Conservation (phyloP, 306 rosid species). For the Ormosia semicastrata region DNA sequence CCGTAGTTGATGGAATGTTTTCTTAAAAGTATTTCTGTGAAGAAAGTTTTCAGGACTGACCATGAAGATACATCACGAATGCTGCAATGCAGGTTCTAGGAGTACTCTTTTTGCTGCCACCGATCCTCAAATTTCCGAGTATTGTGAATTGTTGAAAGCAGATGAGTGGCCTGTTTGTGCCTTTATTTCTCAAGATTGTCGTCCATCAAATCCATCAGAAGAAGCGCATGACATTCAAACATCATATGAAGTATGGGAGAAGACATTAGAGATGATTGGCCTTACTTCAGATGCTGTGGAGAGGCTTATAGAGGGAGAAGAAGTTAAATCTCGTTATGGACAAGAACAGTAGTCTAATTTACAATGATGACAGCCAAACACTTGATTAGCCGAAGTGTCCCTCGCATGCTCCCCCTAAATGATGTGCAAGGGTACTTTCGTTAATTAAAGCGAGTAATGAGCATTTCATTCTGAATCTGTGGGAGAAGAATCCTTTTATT, state of each 20-base stretch:
- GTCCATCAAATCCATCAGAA: slow-evolving; percentile 87
- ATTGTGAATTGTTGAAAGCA: slow-evolving; percentile 81
- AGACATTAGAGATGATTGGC: slow-evolving; percentile 83
- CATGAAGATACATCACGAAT: neutral
- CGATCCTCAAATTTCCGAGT: slow-evolving; percentile 88
- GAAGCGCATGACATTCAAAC: slow-evolving; percentile 76
- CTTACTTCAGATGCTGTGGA: slow-evolving; percentile 79
- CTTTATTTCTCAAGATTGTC: slow-evolving; percentile 84
- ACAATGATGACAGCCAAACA: neutral
- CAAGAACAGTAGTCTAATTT: slow-evolving; percentile 36
- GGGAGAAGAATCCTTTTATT: neutral
- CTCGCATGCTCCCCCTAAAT: neutral
- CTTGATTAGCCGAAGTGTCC: neutral
- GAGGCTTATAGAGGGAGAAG: slow-evolving; percentile 77
- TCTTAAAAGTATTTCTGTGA: neutral
- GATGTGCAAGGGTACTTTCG: slow-evolving; percentile 5
- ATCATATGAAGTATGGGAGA: slow-evolving; percentile 75
- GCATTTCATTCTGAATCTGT: slow-evolving; percentile 1
- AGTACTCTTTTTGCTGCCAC: slow-evolving; percentile 93
- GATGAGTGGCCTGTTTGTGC: slow-evolving; percentile 94
- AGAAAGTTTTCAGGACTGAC: neutral
- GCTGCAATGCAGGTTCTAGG: slow-evolving; percentile 83
- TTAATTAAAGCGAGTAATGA: slow-evolving; percentile 15
- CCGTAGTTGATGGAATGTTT: neutral
- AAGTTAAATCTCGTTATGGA: slow-evolving; percentile 63